phyloP scores from a whole-genome alignment of 176 grass and related monocot species.

The Metroxylon sagu region DNA sequence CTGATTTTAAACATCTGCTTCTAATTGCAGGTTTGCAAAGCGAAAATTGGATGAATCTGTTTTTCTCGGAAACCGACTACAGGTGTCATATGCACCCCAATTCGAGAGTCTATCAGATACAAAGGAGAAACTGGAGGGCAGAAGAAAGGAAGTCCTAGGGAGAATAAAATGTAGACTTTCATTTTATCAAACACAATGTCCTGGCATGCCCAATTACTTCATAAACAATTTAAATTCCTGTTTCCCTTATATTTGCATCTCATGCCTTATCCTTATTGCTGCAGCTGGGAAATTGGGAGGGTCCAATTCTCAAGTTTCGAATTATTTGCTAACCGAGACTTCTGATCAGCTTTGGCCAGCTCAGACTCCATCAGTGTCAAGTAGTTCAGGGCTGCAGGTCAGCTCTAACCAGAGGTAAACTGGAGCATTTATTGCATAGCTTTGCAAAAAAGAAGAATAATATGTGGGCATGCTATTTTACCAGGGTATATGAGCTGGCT shows the following conservation, averaged over 20 bases:
- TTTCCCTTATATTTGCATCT: constrained; percentile 2
- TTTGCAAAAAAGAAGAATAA: too few relatives aligned
- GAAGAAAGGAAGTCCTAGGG: constrained; percentile 61
- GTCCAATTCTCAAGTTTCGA: constrained; percentile 7
- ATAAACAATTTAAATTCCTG: not conserved
- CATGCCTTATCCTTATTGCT: constrained; percentile 19
- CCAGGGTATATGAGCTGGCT: too few relatives aligned
- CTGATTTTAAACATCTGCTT: not conserved
- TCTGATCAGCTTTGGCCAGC: constrained; percentile 25
- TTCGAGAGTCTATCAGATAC: constrained; percentile 61
- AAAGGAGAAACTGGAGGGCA: constrained; percentile 79
- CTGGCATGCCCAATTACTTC: not conserved
- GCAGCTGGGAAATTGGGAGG: constrained; percentile 40
- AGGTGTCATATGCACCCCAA: constrained; percentile 75
- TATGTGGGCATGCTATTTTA: too few relatives aligned
- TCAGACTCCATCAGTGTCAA: constrained; percentile 28
- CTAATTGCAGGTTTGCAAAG: constrained; percentile 74
- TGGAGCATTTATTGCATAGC: too few relatives aligned
- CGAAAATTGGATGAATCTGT: constrained; percentile 78
- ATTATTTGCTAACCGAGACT: not conserved
- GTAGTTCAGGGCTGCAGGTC: constrained; percentile 16
- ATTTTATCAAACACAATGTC: not conserved
- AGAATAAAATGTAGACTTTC: constrained; percentile 54
- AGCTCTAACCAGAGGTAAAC: constrained; percentile 53
- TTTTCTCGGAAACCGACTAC: constrained; percentile 68